Percentiles rank a stretch among this genome's conserved stretches.
These are phyloP conservation scores for Fraxinus velutina DNA, from an alignment of 305 asterid species.

Conservation along the genomic window DNA sequence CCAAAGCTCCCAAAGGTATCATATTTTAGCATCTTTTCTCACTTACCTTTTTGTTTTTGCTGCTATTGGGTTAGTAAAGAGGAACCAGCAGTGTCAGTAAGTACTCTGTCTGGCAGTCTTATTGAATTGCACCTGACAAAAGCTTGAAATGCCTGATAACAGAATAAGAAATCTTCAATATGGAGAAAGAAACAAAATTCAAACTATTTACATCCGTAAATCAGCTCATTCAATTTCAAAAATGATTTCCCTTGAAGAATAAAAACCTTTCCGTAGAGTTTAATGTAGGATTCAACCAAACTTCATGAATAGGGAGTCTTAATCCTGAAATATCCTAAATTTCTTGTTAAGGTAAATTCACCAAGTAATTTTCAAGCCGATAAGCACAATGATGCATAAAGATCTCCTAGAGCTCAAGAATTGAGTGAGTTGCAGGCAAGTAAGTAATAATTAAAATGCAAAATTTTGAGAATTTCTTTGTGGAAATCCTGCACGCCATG, in stretches of 20 bases:
- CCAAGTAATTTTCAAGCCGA: background rate
- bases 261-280: background rate
- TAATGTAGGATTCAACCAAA: background rate
- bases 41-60: background rate
- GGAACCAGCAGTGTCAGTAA: background rate
- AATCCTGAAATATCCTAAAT: background rate
- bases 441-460: background rate
- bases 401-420: background rate
- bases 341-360: background rate
- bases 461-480: background rate
- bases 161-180: background rate
- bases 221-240: background rate
- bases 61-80: background rate
- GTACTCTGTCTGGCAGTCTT: background rate
- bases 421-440: background rate
- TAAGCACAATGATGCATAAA: background rate
- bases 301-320: background rate
- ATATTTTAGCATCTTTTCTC: background rate
- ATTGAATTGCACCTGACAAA: background rate
- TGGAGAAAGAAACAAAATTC: background rate
- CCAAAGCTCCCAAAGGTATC: slow-evolving; percentile 86
- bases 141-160: background rate
- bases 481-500: background rate
- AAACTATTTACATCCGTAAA: background rate
- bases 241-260: background rate